Evolutionary conservation across 2,329 filamentous ascomycete genomes (phyloP).

Genomic region (Colletotrichum echinochloae): DNA sequence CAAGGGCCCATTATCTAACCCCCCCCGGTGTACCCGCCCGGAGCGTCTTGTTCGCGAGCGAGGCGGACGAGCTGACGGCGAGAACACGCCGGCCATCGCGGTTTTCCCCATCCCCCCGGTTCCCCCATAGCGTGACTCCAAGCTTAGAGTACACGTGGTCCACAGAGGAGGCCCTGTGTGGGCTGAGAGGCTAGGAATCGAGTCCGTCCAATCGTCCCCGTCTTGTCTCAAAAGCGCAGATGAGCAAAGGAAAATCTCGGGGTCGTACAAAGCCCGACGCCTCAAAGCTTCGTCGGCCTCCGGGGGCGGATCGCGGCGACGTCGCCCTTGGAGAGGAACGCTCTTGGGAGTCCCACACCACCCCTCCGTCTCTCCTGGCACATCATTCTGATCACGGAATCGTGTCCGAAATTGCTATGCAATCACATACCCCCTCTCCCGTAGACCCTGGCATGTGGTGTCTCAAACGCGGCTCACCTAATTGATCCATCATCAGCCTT

Average conservation of each 20-base stretch:
- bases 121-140: not conserved
- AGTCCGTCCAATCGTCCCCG: too few species aligned
- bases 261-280: not conserved
- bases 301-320: not conserved
- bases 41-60: not conserved
- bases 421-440: conserved; percentile 5
- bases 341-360: not conserved
- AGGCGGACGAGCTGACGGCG: too few species aligned
- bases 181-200: too few species aligned
- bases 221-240: not conserved
- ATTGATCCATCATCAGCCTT: conserved; percentile 20
- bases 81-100: too few species aligned
- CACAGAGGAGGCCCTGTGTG: not conserved
- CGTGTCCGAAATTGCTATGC: not conserved
- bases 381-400: not conserved
- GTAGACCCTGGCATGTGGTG: conserved; percentile 32
- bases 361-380: not conserved
- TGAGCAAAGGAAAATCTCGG: not conserved
- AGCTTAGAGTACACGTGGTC: not conserved
- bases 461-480: conserved; percentile 20
- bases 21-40: not conserved
- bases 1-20: too few species aligned
- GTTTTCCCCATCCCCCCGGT: too few species aligned
- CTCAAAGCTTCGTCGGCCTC: not conserved
- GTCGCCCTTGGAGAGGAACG: not conserved